Evolutionary conservation across 495 filamentous ascomycete species (phyloP).

Genomic region (Xylaria flabelliformis): DNA sequence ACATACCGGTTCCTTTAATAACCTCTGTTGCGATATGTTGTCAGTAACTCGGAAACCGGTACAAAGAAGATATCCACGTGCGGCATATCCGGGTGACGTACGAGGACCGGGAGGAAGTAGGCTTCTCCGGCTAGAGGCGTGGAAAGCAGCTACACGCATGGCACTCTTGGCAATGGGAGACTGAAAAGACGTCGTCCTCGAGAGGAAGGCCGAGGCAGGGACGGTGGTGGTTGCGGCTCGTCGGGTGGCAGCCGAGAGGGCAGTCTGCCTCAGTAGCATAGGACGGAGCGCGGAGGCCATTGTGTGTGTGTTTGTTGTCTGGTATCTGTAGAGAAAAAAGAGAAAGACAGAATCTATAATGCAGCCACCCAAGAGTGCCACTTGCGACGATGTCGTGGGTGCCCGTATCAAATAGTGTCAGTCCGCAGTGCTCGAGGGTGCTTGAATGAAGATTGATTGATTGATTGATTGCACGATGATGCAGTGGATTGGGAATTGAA

Average conservation of each 20-base stretch:
- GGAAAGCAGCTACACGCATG: conserved; percentile 68
- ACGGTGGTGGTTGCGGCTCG: conserved; percentile 33
- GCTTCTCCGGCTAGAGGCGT: conserved; percentile 68
- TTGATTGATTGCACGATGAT: conserved; percentile 20
- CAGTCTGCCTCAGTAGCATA: conserved; percentile 58
- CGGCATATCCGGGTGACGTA: conserved; percentile 50
- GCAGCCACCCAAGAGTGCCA: conserved; percentile 14
- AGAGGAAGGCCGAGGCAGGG: conserved; percentile 29
- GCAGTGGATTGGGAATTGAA: conserved; percentile 11
- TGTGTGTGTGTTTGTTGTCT: conserved; percentile 15
- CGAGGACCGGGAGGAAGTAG: conserved; percentile 74
- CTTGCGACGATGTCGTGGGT: conserved; percentile 10
- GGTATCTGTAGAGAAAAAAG: not conserved
- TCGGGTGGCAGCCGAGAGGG: conserved; percentile 44
- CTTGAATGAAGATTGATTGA: not conserved
- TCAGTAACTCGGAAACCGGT: not conserved
- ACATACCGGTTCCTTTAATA: conserved; percentile 80
- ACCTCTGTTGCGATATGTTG: conserved; percentile 59
- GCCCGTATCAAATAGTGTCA: conserved; percentile 9
- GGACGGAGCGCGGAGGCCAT: conserved; percentile 65
- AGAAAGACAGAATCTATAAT: not conserved
- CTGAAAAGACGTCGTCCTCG: conserved; percentile 40
- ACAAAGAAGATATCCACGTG: conserved; percentile 9
- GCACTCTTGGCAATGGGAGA: conserved; percentile 43
- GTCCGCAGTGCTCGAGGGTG: conserved; percentile 22